Conservation (phyloP, 75 land plant genomes). For the Pinus tabuliformis region DNA sequence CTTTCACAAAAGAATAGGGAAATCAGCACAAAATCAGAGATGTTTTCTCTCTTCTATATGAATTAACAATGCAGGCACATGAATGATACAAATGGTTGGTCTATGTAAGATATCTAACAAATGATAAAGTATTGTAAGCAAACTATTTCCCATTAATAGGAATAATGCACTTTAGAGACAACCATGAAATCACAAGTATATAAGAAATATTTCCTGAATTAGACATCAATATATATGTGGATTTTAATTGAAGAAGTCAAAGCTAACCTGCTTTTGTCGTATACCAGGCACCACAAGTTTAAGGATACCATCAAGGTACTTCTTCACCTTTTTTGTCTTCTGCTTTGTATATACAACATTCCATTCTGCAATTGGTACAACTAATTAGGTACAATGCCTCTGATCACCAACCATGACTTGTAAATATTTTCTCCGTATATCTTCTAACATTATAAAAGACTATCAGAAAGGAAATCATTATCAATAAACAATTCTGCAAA, state of each 20-base stretch:
- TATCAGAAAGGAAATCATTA: background rate
- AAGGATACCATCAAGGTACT: constrained; percentile 6
- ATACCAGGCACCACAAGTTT: background rate
- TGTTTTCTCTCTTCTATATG: no score
- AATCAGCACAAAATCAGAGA: no score
- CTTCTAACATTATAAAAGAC: background rate
- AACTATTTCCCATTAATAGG: no score
- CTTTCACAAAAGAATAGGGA: no score
- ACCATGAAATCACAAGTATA: background rate
- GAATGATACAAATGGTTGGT: no score
- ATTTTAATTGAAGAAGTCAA: background rate
- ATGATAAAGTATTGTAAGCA: no score
- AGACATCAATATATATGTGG: background rate
- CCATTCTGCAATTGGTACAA: constrained; percentile 1
- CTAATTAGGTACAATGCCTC: background rate
- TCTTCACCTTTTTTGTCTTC: constrained; percentile 9
- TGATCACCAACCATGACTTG: no score
- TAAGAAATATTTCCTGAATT: background rate
- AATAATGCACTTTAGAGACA: no score
- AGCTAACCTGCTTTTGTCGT: constrained; percentile 5
- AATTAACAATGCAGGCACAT: no score
- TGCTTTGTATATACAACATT: constrained; percentile 9
- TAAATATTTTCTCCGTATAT: background rate
- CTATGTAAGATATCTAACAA: no score
- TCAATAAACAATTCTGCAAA: background rate